Evolutionary conservation across 257 asterid species (phyloP).

Genomic region (Eucommia ulmoides): DNA sequence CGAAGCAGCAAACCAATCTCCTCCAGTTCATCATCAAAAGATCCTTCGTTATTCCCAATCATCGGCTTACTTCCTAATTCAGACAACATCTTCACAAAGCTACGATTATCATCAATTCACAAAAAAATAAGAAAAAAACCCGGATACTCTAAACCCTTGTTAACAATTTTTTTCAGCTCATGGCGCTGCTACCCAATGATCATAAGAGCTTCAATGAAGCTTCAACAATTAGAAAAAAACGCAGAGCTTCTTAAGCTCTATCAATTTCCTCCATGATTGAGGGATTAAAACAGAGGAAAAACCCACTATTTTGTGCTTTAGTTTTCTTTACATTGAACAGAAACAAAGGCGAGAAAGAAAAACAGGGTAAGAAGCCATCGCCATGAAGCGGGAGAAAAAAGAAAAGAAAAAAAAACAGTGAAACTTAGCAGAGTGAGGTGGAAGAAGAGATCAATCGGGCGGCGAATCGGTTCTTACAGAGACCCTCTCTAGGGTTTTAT

Average conservation of each 20-base stretch:
- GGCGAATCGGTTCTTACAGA: constrained; percentile 60
- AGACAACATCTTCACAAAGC: constrained; percentile 42
- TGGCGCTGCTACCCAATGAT: constrained; percentile 24
- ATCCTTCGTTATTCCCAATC: constrained; percentile 57
- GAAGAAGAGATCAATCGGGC: constrained; percentile 46
- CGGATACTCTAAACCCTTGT: constrained; percentile 11
- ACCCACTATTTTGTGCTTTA: too few relatives aligned
- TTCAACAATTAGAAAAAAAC: constrained; percentile 10
- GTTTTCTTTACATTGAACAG: constrained; percentile 8
- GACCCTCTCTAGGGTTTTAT: constrained; percentile 76
- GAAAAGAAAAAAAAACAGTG: constrained; percentile 1
- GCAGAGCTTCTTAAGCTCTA: too few relatives aligned
- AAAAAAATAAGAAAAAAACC: constrained; percentile 14
- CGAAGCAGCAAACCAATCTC: constrained; percentile 69
- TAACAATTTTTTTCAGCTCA: constrained; percentile 9
- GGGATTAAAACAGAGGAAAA: too few relatives aligned
- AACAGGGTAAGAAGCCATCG: background rate
- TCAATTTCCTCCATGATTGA: too few relatives aligned
- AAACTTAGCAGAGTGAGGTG: constrained; percentile 12
- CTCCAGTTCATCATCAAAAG: constrained; percentile 78
- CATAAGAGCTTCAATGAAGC: constrained; percentile 16
- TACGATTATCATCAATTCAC: constrained; percentile 18
- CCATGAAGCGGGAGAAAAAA: background rate
- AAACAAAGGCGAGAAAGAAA: constrained; percentile 1
- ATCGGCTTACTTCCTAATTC: constrained; percentile 66